A percentile compares a stretch with the other conserved stretches of the same genome.
phyloP scores from a whole-genome alignment of 2,329 filamentous ascomycete species.

The Colletotrichum karsti region DNA sequence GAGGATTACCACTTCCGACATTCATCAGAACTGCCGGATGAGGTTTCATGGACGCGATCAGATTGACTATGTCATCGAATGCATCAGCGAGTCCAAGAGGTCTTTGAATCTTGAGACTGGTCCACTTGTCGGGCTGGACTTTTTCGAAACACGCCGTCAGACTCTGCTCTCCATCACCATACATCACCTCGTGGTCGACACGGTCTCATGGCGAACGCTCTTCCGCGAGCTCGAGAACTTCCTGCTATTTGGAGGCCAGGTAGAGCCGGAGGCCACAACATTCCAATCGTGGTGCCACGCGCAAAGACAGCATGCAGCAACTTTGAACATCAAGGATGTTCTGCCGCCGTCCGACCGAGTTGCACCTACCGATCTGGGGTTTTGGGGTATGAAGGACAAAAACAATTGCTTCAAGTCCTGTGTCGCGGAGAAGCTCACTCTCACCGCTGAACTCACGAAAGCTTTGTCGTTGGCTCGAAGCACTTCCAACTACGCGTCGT shows the following conservation, averaged over 20 bases:
- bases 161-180: constrained; percentile 40
- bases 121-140: not conserved
- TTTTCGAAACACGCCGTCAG: not conserved
- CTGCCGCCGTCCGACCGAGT: not conserved
- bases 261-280: not conserved
- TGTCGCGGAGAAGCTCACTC: constrained; percentile 35
- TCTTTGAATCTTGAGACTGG: not conserved
- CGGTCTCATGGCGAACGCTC: constrained; percentile 55
- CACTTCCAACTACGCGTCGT: constrained; percentile 40
- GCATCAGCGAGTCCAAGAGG: constrained; percentile 7
- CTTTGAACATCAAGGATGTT: not conserved
- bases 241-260: constrained; percentile 25
- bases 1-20: not conserved
- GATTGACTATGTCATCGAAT: not conserved
- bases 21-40: not conserved
- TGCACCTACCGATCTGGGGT: constrained; percentile 31
- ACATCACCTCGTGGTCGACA: constrained; percentile 50
- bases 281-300: not conserved
- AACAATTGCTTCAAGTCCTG: constrained; percentile 31
- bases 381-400: constrained; percentile 34
- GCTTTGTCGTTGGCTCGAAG: constrained; percentile 34
- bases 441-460: constrained; percentile 36
- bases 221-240: constrained; percentile 52
- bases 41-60: constrained; percentile 12
- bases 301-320: not conserved